phyloP scores from a whole-genome alignment of 2,329 filamentous ascomycete genomes.

The Polychaeton citri region DNA sequence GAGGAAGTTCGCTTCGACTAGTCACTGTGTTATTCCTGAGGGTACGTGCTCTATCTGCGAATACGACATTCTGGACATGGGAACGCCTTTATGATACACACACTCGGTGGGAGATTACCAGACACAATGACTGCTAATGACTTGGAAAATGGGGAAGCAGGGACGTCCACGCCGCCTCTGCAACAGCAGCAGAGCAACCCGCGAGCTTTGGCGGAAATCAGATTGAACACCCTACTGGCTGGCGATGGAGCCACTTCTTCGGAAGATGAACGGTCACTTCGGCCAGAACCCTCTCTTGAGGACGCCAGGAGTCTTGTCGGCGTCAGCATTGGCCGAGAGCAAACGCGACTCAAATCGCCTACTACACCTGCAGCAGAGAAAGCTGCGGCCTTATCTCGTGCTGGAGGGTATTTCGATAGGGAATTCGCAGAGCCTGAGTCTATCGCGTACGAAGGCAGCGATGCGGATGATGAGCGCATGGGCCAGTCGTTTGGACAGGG shows the following conservation, averaged over 20 bases:
- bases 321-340: constrained; percentile 44
- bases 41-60: too few relatives aligned
- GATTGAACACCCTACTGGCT: constrained; percentile 26
- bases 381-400: constrained; percentile 39
- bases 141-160: too few relatives aligned
- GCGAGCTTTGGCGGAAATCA: constrained; percentile 29
- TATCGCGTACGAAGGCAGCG: constrained; percentile 3
- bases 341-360: constrained; percentile 43
- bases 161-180: too few relatives aligned
- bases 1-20: too few relatives aligned
- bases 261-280: constrained; percentile 25
- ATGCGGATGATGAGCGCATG: constrained; percentile 1
- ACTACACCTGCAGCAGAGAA: constrained; percentile 47
- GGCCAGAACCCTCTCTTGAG: constrained; percentile 18
- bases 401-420: constrained; percentile 34
- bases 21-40: too few relatives aligned
- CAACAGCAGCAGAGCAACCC: constrained; percentile 2
- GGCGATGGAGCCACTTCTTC: constrained; percentile 28
- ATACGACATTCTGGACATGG: too few relatives aligned
- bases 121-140: too few relatives aligned
- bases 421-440: constrained; percentile 6
- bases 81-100: too few relatives aligned
- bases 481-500: background rate
- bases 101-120: too few relatives aligned
- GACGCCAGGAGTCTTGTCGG: constrained; percentile 38